These are phyloP conservation scores for Mrakia blollopis DNA, from an alignment of 768 basidiomycete genomes.

Conservation along the genomic window DNA sequence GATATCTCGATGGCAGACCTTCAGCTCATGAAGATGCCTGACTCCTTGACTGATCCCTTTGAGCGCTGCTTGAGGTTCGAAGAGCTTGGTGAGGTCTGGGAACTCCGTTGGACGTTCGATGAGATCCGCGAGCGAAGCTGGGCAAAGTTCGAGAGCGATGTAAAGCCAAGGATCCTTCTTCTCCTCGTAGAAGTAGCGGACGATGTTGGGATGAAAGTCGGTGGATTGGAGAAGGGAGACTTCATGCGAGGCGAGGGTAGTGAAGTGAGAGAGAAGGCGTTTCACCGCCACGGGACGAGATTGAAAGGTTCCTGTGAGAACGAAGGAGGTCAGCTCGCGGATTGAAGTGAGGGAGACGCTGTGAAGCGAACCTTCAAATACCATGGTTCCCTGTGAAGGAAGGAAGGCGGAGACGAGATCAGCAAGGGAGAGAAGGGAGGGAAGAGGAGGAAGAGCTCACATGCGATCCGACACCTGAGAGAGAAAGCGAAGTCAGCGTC, in stretches of 20 bases:
- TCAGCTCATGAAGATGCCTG: slow-evolving; percentile 83
- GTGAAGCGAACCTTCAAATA: slow-evolving; percentile 62
- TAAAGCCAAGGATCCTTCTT: slow-evolving; percentile 88
- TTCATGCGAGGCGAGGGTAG: slow-evolving; percentile 88
- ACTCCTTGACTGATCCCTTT: slow-evolving; percentile 81
- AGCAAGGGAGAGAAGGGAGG: not conserved
- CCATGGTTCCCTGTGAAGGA: slow-evolving; percentile 93
- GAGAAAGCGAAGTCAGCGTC: no score
- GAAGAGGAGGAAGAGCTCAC: not conserved
- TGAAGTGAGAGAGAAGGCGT: slow-evolving; percentile 88
- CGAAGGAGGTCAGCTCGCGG: not conserved
- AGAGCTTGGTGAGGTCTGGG: slow-evolving; percentile 69
- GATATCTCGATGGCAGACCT: slow-evolving; percentile 96
- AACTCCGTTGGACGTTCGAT: slow-evolving; percentile 59
- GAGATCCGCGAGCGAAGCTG: slow-evolving; percentile 43
- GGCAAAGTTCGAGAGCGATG: slow-evolving; percentile 82
- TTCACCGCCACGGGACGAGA: slow-evolving; percentile 98
- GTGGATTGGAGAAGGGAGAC: slow-evolving; percentile 91
- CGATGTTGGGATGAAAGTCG: slow-evolving; percentile 97
- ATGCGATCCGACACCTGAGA: not conserved
- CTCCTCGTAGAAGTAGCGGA: slow-evolving; percentile 95
- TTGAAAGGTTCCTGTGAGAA: slow-evolving; percentile 54
- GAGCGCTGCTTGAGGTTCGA: slow-evolving; percentile 80
- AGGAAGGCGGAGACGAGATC: slow-evolving; percentile 38
- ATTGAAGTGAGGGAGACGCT: not conserved